Percentiles rank a stretch among this genome's conserved stretches.
phyloP scores from a whole-genome alignment of 2,329 filamentous ascomycete species.

The Westerdykella ornata region DNA sequence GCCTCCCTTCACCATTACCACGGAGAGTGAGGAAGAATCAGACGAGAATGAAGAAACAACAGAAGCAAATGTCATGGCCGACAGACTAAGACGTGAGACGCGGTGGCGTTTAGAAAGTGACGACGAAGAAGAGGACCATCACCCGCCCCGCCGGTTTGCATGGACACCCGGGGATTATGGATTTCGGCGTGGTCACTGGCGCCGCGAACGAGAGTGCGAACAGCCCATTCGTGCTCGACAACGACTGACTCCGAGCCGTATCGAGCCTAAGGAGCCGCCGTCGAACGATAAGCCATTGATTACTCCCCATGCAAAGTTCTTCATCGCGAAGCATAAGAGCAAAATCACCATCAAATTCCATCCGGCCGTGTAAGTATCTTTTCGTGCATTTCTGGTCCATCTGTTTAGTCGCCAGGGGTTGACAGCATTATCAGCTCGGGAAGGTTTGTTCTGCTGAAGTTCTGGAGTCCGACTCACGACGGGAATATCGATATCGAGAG shows the following conservation, averaged over 20 bases:
- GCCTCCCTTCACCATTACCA: constrained; percentile 39
- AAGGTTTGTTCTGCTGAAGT: constrained; percentile 78
- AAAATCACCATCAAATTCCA: constrained; percentile 83
- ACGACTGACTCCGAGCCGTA: constrained; percentile 30
- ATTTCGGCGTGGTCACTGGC: neutral
- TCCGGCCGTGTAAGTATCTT: constrained; percentile 56
- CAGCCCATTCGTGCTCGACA: constrained; percentile 21
- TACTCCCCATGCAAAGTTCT: constrained; percentile 71
- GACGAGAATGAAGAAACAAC: constrained; percentile 34
- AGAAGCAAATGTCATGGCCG: constrained; percentile 35
- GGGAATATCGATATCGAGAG: constrained; percentile 86
- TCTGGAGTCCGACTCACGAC: constrained; percentile 72
- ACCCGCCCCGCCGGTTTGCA: constrained; percentile 18
- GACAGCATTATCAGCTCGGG: constrained; percentile 51
- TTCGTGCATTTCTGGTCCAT: neutral
- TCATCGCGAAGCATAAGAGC: constrained; percentile 73
- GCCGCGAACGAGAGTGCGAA: neutral
- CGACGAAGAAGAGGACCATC: constrained; percentile 35
- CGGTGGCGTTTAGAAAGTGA: constrained; percentile 34
- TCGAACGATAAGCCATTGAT: constrained; percentile 43
- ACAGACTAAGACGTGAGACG: constrained; percentile 35
- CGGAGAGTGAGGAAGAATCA: constrained; percentile 31
- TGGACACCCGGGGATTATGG: constrained; percentile 17
- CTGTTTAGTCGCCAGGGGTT: too few relatives aligned
- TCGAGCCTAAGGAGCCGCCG: constrained; percentile 22